phyloP scores from a whole-genome alignment of 345 rosid species.

The Hibiscus tridactylites region DNA sequence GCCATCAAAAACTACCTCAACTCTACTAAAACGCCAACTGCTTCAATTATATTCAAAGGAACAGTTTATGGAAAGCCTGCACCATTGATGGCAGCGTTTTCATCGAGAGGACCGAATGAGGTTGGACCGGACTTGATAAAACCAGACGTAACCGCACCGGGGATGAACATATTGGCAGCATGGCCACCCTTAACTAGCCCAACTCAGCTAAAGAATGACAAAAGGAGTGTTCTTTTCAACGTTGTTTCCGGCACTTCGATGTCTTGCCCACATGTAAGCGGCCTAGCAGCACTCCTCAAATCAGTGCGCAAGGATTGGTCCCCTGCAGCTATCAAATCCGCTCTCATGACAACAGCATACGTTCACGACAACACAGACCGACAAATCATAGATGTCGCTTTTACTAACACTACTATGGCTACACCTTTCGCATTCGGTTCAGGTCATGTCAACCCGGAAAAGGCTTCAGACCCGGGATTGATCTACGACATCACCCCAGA shows the following conservation, averaged over 20 bases:
- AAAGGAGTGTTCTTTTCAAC: slow-evolving; percentile 18
- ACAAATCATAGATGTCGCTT: neutral
- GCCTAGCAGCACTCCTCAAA: slow-evolving; percentile 20
- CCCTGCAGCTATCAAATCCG: slow-evolving; percentile 23
- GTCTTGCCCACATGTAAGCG: slow-evolving; percentile 28
- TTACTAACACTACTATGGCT: neutral
- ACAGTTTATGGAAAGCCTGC: slow-evolving; percentile 12
- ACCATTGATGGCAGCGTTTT: slow-evolving; percentile 20
- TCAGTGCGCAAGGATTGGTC: slow-evolving; percentile 25
- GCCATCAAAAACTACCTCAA: slow-evolving; percentile 10
- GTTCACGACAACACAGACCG: neutral
- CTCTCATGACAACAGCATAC: slow-evolving; percentile 25
- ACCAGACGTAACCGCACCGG: slow-evolving; percentile 28
- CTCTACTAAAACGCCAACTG: slow-evolving; percentile 11
- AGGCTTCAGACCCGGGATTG: slow-evolving; percentile 10
- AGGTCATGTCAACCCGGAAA: slow-evolving; percentile 7
- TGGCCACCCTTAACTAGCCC: slow-evolving; percentile 16
- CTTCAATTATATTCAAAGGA: slow-evolving; percentile 13
- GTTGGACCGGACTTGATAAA: slow-evolving; percentile 22
- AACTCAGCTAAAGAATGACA: slow-evolving; percentile 5
- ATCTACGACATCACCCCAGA: slow-evolving; percentile 6
- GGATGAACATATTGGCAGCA: slow-evolving; percentile 25
- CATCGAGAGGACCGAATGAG: slow-evolving; percentile 24
- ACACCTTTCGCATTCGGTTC: slow-evolving; percentile 12
- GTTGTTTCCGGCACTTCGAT: slow-evolving; percentile 27